Evolutionary conservation across 108 stramenopile species (phyloP), one percentile per base, ranked within the genome.

Genomic region (Nitzschia palea): DNA sequence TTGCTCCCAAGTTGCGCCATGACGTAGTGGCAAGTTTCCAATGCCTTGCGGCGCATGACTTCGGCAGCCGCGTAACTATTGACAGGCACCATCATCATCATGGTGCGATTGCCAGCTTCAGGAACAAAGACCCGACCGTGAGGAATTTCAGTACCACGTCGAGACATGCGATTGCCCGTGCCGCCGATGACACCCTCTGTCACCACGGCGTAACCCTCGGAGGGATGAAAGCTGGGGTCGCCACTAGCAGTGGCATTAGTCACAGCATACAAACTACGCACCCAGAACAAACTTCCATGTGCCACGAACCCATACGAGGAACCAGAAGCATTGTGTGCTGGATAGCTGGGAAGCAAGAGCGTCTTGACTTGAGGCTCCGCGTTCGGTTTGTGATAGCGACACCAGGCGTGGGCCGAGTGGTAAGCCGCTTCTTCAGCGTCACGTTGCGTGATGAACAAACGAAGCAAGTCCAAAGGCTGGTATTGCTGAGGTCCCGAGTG

Each of bases 371-470:
- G 27, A 56, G 47, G 35, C 23, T 57, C 31, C 0, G 31, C 10
- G 2, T 67, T 4, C 1, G 36, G 44, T n/a, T 47, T 47, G 61
- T 55, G 42, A 32, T 26, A 33, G 44, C 28, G 59, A 23, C 61
- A 65, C 43, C 47, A 70, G 18, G 65, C 70, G 32, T 68, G 65
- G 26, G 80, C 80, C 20, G 70, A 67, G 34, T 75, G 80, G 61
- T 68, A 76, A 26, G 80, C 80, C 26, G 58, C 74, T 53, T 71
- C 71, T 63, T 81, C 74, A 12, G 80, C 80, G 52, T 76, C 69
- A 23, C 65, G 67, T 34, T 64, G 71, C 14, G 37, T 63, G 0
- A 36, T 27, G 31, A 81, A 76, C 40, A 81, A 50, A 0, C 74
- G 70, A 23, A 62, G 48, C 20, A 57, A 64, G 44, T 81, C 80